Conservation (phyloP, 768 basidiomycete genomes). For the Lentinula sp. region DNA sequence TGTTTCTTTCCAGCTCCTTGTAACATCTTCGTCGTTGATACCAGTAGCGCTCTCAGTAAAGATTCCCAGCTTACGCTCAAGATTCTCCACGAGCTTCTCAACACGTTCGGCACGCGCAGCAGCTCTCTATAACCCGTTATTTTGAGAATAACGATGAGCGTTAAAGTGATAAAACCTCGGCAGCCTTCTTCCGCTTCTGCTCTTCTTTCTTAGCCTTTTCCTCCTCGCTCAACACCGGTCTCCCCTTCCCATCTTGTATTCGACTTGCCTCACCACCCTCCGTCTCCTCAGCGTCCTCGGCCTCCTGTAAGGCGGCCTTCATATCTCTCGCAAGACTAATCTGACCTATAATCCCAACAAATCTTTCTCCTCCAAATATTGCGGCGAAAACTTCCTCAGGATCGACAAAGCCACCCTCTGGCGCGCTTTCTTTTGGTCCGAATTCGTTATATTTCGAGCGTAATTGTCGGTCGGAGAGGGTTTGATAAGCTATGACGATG, state of each 20-base stretch:
- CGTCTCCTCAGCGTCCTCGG: slow-evolving; percentile 57
- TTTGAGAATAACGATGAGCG: neutral
- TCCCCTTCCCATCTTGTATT: slow-evolving; percentile 44
- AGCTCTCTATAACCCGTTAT: slow-evolving; percentile 50
- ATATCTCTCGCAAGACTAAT: slow-evolving; percentile 87
- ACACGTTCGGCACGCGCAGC: slow-evolving; percentile 74
- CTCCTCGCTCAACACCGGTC: slow-evolving; percentile 55
- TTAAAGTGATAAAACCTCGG: slow-evolving; percentile 45
- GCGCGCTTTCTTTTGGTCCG: slow-evolving; percentile 72
- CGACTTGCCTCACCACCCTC: slow-evolving; percentile 24
- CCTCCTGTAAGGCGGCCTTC: slow-evolving; percentile 90
- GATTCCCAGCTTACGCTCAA: slow-evolving; percentile 79
- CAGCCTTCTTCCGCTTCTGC: slow-evolving; percentile 56
- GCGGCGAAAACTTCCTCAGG: slow-evolving; percentile 78
- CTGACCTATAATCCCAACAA: slow-evolving; percentile 81
- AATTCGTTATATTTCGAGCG: slow-evolving; percentile 90
- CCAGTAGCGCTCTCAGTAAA: slow-evolving; percentile 80
- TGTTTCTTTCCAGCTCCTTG: slow-evolving; percentile 69
- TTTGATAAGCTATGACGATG: slow-evolving; percentile 87
- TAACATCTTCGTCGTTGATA: slow-evolving; percentile 62
- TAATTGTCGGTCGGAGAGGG: slow-evolving; percentile 69
- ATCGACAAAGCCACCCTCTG: slow-evolving; percentile 84
- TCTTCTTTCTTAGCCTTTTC: slow-evolving; percentile 73
- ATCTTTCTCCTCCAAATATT: slow-evolving; percentile 86
- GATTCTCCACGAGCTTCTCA: slow-evolving; percentile 66